Percentiles rank a stretch among this genome's conserved stretches.
phyloP scores from a whole-genome alignment of 2,329 filamentous ascomycete species.

The Fusarium sp. region DNA sequence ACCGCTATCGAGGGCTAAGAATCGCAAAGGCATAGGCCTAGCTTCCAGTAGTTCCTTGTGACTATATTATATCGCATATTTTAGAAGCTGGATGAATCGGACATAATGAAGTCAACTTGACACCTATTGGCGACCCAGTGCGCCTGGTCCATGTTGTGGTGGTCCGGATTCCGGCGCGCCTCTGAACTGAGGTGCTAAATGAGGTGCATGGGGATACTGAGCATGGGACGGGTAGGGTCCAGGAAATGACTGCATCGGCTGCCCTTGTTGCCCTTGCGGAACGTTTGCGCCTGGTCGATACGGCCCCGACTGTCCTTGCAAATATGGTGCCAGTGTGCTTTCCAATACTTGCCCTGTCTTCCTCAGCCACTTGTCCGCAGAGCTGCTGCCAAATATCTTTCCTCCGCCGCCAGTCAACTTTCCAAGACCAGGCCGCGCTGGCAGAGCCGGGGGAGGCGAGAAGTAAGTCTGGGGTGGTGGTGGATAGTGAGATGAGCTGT shows the following conservation, averaged over 20 bases:
- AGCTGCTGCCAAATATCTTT: constrained; percentile 49
- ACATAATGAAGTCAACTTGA: neutral
- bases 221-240: constrained; percentile 22
- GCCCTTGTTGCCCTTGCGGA: constrained; percentile 26
- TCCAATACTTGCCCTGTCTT: constrained; percentile 52
- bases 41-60: neutral
- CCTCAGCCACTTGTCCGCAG: constrained; percentile 51
- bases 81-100: neutral
- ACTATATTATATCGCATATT: neutral
- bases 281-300: constrained; percentile 27
- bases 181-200: constrained; percentile 40
- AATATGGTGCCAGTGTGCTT: constrained; percentile 48
- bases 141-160: constrained; percentile 19
- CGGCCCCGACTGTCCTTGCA: constrained; percentile 39
- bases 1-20: neutral
- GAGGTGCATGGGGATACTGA: constrained; percentile 35
- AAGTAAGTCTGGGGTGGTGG: constrained; percentile 50
- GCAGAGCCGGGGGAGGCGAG: constrained; percentile 40
- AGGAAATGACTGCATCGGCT: constrained; percentile 7
- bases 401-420: constrained; percentile 34
- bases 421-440: constrained; percentile 32
- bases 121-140: neutral
- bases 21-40: too few relatives aligned
- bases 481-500: constrained; percentile 45
- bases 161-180: constrained; percentile 20